Conservation (phyloP, 2,329 filamentous ascomycete species). For the Thelonectria discophora region DNA sequence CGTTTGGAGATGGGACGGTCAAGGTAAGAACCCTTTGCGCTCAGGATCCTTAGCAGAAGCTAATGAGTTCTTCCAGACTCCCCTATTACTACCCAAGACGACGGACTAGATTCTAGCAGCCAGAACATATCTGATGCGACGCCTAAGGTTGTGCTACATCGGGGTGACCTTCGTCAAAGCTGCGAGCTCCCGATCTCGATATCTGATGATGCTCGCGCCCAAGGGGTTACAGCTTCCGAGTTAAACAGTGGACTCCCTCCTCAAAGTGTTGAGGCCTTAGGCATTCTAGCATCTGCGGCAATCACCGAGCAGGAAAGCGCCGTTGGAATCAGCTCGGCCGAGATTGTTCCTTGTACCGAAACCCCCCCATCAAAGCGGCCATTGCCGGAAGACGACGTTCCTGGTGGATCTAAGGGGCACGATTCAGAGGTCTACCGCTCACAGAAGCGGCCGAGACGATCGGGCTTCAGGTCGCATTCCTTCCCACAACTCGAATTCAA, state of each 20-base stretch:
- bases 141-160: neutral
- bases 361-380: neutral
- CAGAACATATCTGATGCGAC: neutral
- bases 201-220: neutral
- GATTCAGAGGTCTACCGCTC: neutral
- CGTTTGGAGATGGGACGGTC: neutral
- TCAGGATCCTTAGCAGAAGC: neutral
- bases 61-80: slow-evolving; percentile 1
- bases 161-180: neutral
- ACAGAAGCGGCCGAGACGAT: neutral
- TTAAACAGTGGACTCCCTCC: neutral
- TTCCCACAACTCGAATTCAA: neutral
- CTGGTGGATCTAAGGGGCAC: neutral
- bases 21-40: slow-evolving; percentile 3
- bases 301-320: neutral
- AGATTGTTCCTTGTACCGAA: neutral
- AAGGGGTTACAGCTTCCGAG: neutral
- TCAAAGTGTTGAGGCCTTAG: neutral
- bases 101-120: neutral
- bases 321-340: neutral
- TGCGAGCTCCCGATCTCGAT: neutral
- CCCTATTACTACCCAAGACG: neutral
- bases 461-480: neutral
- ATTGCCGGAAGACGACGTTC: neutral
- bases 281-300: neutral